Evolutionary conservation across 768 basidiomycete species (phyloP).

Genomic region (Hericium erinaceus): DNA sequence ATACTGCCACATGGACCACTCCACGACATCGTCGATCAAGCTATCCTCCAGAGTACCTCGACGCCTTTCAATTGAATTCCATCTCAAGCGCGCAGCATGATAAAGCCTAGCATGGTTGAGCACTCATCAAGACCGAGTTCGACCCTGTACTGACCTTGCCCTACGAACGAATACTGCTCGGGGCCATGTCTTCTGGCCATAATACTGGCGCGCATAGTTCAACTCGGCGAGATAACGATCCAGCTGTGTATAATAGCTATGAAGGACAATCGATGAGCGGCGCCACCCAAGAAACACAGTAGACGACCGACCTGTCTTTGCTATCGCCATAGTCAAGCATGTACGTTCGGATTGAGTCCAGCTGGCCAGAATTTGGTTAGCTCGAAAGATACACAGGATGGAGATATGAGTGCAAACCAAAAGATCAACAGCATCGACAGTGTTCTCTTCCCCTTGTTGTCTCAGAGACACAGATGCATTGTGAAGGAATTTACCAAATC

Average conservation of each 20-base stretch:
- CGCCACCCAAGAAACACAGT: constrained; percentile 16
- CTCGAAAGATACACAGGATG: background rate
- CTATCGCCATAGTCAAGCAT: constrained; percentile 72
- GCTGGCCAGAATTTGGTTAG: constrained; percentile 24
- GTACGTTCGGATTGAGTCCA: constrained; percentile 60
- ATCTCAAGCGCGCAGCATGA: constrained; percentile 56
- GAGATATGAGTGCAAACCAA: constrained; percentile 30
- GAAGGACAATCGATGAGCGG: background rate
- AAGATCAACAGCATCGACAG: constrained; percentile 71
- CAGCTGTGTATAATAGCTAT: constrained; percentile 47
- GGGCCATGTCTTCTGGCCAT: constrained; percentile 70
- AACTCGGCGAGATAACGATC: constrained; percentile 53
- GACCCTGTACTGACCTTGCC: constrained; percentile 39
- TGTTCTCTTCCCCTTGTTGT: constrained; percentile 71
- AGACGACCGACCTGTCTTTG: constrained; percentile 34
- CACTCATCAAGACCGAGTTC: background rate
- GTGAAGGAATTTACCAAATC: constrained; percentile 66
- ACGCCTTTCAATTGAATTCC: constrained; percentile 66
- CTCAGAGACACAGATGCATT: constrained; percentile 56
- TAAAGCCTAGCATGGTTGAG: constrained; percentile 34
- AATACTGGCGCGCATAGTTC: constrained; percentile 57
- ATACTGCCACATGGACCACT: constrained; percentile 77
- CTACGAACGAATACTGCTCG: constrained; percentile 58
- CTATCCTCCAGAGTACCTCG: constrained; percentile 49
- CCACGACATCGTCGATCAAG: constrained; percentile 61